A percentile compares a stretch with the other conserved stretches of the same genome.
These are phyloP conservation scores for Aspergillus olivimuriae DNA, from an alignment of 495 filamentous ascomycete species.

Conservation along the genomic window DNA sequence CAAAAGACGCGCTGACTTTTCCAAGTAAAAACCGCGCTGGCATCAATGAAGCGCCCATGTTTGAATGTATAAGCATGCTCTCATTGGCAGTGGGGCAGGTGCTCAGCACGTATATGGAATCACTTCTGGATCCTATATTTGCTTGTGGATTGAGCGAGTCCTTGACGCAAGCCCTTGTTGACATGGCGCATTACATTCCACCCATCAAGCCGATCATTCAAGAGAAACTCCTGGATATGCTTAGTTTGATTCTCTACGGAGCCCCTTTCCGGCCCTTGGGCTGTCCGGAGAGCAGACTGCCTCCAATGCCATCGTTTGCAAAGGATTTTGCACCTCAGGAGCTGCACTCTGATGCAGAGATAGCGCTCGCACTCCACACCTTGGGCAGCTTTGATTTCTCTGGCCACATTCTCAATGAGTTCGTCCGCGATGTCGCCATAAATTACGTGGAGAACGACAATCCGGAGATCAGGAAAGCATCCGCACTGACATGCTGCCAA, in stretches of 20 bases:
- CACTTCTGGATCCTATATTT: constrained; percentile 91
- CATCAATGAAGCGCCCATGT: constrained; percentile 84
- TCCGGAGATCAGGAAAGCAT: constrained; percentile 85
- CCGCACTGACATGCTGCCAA: constrained; percentile 94
- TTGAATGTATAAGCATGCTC: constrained; percentile 95
- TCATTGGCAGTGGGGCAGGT: constrained; percentile 92
- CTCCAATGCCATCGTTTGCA: constrained; percentile 66
- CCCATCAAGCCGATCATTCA: constrained; percentile 90
- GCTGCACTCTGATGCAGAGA: constrained; percentile 71
- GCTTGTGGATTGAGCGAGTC: constrained; percentile 89
- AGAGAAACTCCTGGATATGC: constrained; percentile 86
- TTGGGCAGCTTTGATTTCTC: constrained; percentile 95
- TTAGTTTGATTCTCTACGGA: constrained; percentile 88
- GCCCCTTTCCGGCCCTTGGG: constrained; percentile 87
- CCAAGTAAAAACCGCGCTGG: constrained; percentile 57
- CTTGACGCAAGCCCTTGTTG: constrained; percentile 88
- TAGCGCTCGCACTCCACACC: constrained; percentile 86
- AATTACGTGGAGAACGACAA: constrained; percentile 96
- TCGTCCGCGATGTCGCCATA: constrained; percentile 96
- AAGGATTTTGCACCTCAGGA: constrained; percentile 73
- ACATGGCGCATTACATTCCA: constrained; percentile 98
- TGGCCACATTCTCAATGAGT: constrained; percentile 92
- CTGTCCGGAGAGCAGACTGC: constrained; percentile 66
- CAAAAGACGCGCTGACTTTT: too few relatives aligned
- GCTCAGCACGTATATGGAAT: constrained; percentile 96